These are phyloP conservation scores for Saccharomycopsis hybrid DNA, from an alignment of 1,139 yeast genomes.

Conservation along the genomic window DNA sequence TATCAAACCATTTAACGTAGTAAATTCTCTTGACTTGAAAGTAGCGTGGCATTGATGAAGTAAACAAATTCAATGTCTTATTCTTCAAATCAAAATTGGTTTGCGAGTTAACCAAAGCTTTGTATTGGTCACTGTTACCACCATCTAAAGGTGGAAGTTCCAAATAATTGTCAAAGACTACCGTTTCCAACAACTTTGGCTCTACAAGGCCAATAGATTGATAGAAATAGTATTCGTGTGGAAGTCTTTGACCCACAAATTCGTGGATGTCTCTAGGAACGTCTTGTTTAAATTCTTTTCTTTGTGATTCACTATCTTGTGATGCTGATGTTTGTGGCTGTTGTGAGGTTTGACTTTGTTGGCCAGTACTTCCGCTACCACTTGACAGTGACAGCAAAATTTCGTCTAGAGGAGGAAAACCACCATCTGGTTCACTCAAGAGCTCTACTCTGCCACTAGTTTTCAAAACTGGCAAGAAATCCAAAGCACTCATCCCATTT, in stretches of 20 bases:
- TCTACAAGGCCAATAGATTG: constrained; percentile 72
- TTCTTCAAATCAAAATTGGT: constrained; percentile 47
- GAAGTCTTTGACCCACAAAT: constrained; percentile 76
- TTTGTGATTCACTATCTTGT: too few relatives aligned
- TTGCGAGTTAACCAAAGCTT: constrained; percentile 42
- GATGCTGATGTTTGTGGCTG: too few relatives aligned
- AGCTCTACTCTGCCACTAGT: constrained; percentile 64
- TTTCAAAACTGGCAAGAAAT: constrained; percentile 65
- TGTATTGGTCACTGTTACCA: constrained; percentile 52
- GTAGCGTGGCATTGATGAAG: constrained; percentile 74
- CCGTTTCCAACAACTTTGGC: constrained; percentile 58
- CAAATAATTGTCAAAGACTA: constrained; percentile 56
- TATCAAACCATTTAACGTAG: constrained; percentile 56
- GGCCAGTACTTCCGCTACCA: too few relatives aligned
- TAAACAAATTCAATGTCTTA: constrained; percentile 57
- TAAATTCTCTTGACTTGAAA: constrained; percentile 70
- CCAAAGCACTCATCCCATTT: constrained; percentile 46
- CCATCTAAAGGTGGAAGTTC: constrained; percentile 73
- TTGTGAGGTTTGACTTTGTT: too few relatives aligned
- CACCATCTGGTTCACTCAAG: constrained; percentile 30
- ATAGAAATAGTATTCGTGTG: constrained; percentile 81
- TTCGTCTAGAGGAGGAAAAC: constrained; percentile 29
- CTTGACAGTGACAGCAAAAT: too few relatives aligned
- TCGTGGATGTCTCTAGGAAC: constrained; percentile 80
- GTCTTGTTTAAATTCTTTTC: constrained; percentile 25